Evolutionary conservation across 2,329 filamentous ascomycete genomes (phyloP).

Genomic region (Botrytis porri): DNA sequence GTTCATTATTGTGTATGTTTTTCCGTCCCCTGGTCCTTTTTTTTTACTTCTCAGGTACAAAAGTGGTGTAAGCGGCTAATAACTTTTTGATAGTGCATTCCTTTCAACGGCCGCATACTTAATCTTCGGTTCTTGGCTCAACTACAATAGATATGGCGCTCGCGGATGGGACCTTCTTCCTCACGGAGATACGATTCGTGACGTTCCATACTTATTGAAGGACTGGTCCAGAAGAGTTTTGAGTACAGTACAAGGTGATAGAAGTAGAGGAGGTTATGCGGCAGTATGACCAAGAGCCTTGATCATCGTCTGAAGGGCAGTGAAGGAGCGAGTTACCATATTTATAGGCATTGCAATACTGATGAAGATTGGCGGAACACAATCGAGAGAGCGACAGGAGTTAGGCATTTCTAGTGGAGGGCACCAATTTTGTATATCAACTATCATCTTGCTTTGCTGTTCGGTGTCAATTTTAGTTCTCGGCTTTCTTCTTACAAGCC

Average conservation of each 20-base stretch:
- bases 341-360: background rate
- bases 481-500: background rate
- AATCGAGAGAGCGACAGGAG: slow-evolving; percentile 10
- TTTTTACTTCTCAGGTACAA: background rate
- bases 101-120: slow-evolving; percentile 83
- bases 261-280: slow-evolving; percentile 87
- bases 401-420: slow-evolving; percentile 6
- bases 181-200: slow-evolving; percentile 86
- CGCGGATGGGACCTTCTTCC: slow-evolving; percentile 93
- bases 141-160: slow-evolving; percentile 95
- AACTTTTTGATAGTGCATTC: slow-evolving; percentile 64
- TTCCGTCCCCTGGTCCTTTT: background rate
- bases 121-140: slow-evolving; percentile 97
- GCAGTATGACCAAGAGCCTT: slow-evolving; percentile 55
- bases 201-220: slow-evolving; percentile 87
- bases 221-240: slow-evolving; percentile 80
- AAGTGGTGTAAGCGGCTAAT: slow-evolving; percentile 14
- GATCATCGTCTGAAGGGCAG: background rate
- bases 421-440: slow-evolving; percentile 12
- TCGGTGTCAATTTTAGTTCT: background rate
- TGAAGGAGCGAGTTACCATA: background rate
- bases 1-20: slow-evolving; percentile 83
- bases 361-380: background rate
- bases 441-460: background rate
- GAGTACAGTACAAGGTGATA: slow-evolving; percentile 79